Conservation (phyloP, 225 moss, liverwort and hornwort species). For the Asterella californica region DNA sequence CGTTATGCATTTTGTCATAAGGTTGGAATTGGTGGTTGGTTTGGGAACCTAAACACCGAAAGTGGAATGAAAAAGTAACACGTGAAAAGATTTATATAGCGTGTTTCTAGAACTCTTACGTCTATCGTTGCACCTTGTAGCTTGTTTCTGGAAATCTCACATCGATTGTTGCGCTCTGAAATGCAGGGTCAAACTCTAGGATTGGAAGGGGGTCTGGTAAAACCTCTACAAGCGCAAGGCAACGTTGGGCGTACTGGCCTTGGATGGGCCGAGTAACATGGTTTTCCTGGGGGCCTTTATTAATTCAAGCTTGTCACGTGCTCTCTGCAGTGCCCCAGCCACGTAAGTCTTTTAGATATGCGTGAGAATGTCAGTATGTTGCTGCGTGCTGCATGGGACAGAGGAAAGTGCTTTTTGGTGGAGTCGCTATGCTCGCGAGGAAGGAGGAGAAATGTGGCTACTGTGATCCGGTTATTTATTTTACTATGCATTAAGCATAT, state of each 20-base stretch:
- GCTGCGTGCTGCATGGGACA: not conserved
- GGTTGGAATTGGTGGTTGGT: not conserved
- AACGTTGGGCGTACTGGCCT: slow-evolving; percentile 86
- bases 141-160: not conserved
- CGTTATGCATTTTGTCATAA: not conserved
- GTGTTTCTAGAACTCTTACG: not conserved
- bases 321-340: not conserved
- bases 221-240: slow-evolving; percentile 78
- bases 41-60: not conserved
- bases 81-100: not conserved
- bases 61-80: not conserved
- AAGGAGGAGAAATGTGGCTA: too few species aligned
- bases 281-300: not conserved
- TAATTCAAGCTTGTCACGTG: not conserved
- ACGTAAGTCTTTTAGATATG: not conserved
- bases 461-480: not conserved
- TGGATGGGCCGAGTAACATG: slow-evolving; percentile 52
- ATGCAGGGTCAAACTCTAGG: slow-evolving; percentile 83
- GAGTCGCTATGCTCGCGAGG: not conserved
- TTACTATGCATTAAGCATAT: not conserved
- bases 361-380: not conserved
- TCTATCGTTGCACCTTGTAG: not conserved
- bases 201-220: slow-evolving; percentile 69
- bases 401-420: not conserved
- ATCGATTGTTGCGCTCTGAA: not conserved